Base-by-base conservation (phyloP, 345 rosid genomes). In the Euphorbia tirucalli region DNA sequence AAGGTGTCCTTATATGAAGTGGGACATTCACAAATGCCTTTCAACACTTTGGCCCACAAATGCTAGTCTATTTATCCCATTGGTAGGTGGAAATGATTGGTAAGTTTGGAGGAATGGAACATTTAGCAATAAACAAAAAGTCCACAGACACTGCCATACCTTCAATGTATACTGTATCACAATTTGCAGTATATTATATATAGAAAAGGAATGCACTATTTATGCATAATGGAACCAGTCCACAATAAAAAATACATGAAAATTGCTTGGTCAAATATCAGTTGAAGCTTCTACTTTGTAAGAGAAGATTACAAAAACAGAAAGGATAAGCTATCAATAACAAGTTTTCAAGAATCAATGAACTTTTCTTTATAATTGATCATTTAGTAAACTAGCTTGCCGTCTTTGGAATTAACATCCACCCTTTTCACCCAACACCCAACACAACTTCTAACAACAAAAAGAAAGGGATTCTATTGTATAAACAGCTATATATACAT, bases 381-480 rank as follows among this genome's bases (percentile, higher is more conserved):
- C 48, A n/a, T 18, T 61, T 24, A 32, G 24, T 16, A 10, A 9
- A 61, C 9, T 52, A 1, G 11, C 7, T 10, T 46, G 67, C 58
- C 67, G 58, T 71, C 67, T 48, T 48, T 43, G 31, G 30, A 44
- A 49, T 71, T 27, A 44, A 11, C 22, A 15, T 46, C 44, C 66
- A 27, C 31, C 56, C 43, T 61, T 61, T 44, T 44, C 25, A 27
- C 43, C 18, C 32, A 48, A 3, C 65, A 57, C 32, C 31, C 44
- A 58, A 32, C 1, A 43, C 11, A 27, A 41, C 15, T 24, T 22
- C 64, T 35, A 9, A 19, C 21, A 56, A 56, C n/a, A 35, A 35
- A 37, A 15, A 58, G 18, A 41, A 9, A 43, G 31, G 21, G 10
- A 11, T 22, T 2, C 54, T 18, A 10, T 48, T 72, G 7, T 63